phyloP scores from a whole-genome alignment of 306 rosid genomes.

The Ammopiptanthus mongolicus region DNA sequence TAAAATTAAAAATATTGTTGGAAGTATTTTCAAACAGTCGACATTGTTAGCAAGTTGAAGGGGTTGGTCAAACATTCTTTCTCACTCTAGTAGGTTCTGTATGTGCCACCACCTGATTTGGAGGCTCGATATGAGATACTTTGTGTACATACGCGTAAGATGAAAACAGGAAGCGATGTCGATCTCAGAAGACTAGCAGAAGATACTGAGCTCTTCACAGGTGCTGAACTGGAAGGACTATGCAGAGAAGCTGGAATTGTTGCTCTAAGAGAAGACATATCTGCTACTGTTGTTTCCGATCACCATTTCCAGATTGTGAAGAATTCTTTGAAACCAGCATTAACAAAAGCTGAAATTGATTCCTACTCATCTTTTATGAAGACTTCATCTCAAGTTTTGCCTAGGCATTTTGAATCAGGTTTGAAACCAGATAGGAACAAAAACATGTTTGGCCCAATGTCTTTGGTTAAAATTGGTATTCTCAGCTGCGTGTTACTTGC shows the following conservation, averaged over 20 bases:
- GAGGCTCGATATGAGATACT: constrained; percentile 84
- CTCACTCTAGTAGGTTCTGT: constrained; percentile 58
- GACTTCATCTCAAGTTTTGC: constrained; percentile 33
- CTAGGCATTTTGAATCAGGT: constrained; percentile 24
- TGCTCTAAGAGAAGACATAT: constrained; percentile 75
- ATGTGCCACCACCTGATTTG: constrained; percentile 86
- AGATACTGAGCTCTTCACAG: constrained; percentile 80
- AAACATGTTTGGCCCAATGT: background rate
- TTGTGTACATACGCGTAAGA: constrained; percentile 60
- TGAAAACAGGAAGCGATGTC: constrained; percentile 54
- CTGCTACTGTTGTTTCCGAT: constrained; percentile 49
- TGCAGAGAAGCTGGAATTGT: constrained; percentile 86
- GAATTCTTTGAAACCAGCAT: constrained; percentile 59
- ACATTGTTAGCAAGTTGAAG: background rate
- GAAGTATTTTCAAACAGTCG: background rate
- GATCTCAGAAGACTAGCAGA: constrained; percentile 64
- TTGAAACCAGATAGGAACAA: background rate
- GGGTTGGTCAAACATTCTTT: background rate
- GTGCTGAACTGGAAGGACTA: constrained; percentile 82
- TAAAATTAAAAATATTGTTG: background rate
- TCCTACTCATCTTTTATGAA: constrained; percentile 55
- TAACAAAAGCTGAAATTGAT: constrained; percentile 47
- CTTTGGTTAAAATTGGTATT: constrained; percentile 34
- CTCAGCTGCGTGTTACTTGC: constrained; percentile 30
- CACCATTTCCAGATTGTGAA: constrained; percentile 66